Base-by-base conservation (phyloP, 2,329 filamentous ascomycete species). In the Colletotrichum theobromicola region DNA sequence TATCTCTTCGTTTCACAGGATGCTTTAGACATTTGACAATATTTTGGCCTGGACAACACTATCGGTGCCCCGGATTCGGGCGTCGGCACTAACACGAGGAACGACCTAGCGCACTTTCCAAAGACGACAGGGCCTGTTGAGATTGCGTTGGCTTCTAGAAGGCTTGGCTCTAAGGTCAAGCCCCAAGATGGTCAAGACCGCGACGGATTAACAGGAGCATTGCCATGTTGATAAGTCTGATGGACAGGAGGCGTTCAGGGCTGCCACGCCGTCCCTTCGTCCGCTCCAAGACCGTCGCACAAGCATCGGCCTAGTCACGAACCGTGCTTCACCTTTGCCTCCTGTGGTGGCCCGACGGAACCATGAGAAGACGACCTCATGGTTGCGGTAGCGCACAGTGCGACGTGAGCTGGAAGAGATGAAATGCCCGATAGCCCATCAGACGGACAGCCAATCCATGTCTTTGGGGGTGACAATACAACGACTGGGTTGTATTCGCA, bases 71-170 rank as follows among this genome's bases (percentile, higher is more conserved):
- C 61, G 32, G 61, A 60, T 62, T 62, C 13, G 32, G 57, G 62
- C 37, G 32, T 63, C 28, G n/a, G 18, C 67, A 50, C 30, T 57
- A 63, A 63, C 21, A 65, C n/a, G 18, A 28, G 16, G 35, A 13
- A 58, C 28, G 67, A 18, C n/a, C 42, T 57, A n/a, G 28, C 21
- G 42, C 53, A 28, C 15, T 28, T 42, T 67, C 58, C 34, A 37
- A 37, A 63, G 34, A 34, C 26, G 34, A 35, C 18, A 26, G n/a
- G 53, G 34, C 60, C 8, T 26, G 21, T 15, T 34, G 32, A 26
- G 18, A 35, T 65, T 62, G 37, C 35, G 71, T 67, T 67, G 63
- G 62, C 53, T 73, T 73, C 60, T 73, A 65, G 46, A 73, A 73
- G 66, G 21, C 50, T 63, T 69, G 65, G 37, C 70, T 34, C 13